Percentiles rank a stretch among this genome's conserved stretches.
Conservation (phyloP, 1,284 basidiomycete genomes). For the Tilletia horrida region DNA sequence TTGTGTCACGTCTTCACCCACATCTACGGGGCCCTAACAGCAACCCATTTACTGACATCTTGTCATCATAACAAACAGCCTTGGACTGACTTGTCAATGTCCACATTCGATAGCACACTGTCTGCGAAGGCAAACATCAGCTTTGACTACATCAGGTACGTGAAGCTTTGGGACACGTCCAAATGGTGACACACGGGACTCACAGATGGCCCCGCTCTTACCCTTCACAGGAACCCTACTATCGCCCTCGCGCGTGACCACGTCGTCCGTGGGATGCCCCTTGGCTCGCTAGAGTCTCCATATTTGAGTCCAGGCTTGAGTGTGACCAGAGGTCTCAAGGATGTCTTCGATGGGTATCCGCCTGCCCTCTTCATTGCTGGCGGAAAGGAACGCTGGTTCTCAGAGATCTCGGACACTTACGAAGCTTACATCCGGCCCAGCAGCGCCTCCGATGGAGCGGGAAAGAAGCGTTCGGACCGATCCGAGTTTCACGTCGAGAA, state of each 20-base stretch:
- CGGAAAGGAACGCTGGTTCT: constrained; percentile 6
- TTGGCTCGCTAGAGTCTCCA: background rate
- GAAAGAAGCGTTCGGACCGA: background rate
- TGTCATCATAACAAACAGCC: background rate
- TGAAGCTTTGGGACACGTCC: background rate
- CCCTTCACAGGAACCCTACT: constrained; percentile 1
- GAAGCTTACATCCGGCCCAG: background rate
- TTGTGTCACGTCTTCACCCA: background rate
- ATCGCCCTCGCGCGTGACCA: background rate
- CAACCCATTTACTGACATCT: no score
- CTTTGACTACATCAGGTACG: background rate
- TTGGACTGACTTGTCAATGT: constrained; percentile 6
- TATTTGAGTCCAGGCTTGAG: background rate
- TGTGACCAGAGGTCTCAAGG: background rate
- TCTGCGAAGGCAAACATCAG: background rate
- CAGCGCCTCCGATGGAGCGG: background rate
- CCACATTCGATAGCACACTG: background rate
- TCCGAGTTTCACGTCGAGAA: background rate
- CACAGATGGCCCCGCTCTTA: background rate
- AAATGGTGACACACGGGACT: no score
- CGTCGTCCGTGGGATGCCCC: background rate
- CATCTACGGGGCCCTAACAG: no score
- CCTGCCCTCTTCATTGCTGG: constrained; percentile 16
- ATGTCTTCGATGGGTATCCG: background rate
- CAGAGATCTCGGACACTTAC: constrained; percentile 4